These are phyloP conservation scores for Myriosclerotinia scirpicola DNA, from an alignment of 2,329 filamentous ascomycete species.

Conservation along the genomic window DNA sequence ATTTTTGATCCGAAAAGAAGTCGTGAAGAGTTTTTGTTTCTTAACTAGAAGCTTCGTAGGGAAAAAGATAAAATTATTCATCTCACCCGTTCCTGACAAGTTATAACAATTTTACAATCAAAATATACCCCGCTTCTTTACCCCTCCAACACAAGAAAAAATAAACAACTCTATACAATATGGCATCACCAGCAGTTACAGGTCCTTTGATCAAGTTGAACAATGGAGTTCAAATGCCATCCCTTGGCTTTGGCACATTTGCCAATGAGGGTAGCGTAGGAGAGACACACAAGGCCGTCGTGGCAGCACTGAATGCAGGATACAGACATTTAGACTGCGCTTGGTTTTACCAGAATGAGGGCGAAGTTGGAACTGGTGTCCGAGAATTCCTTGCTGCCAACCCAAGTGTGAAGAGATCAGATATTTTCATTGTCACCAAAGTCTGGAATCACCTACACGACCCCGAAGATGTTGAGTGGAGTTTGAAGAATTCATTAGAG, in stretches of 20 bases:
- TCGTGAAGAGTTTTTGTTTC: not conserved
- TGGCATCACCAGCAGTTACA: conserved; percentile 35
- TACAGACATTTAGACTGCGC: conserved; percentile 70
- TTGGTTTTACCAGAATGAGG: conserved; percentile 78
- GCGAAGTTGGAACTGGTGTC: conserved; percentile 78
- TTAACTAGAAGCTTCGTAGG: conserved; percentile 13
- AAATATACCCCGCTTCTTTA: conserved; percentile 14
- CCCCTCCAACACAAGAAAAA: conserved; percentile 2
- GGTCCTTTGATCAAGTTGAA: conserved; percentile 35
- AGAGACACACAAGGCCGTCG: conserved; percentile 47
- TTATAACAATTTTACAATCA: conserved; percentile 12
- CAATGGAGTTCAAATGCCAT: conserved; percentile 42
- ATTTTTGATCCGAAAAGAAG: conserved; percentile 9
- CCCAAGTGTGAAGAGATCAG: conserved; percentile 57
- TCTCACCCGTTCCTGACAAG: not conserved
- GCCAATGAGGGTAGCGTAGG: conserved; percentile 41
- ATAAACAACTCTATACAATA: conserved; percentile 24
- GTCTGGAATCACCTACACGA: conserved; percentile 58
- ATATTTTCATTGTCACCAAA: conserved; percentile 38
- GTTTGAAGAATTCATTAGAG: conserved; percentile 70
- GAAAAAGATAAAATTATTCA: not conserved
- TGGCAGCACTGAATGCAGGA: conserved; percentile 63
- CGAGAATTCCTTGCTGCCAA: conserved; percentile 62
- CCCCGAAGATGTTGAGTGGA: conserved; percentile 61
- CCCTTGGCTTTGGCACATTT: conserved; percentile 47